Evolutionary conservation across 306 rosid species (phyloP), one percentile per base, ranked within the genome.

Genomic region (Pachyrhizus erosus): DNA sequence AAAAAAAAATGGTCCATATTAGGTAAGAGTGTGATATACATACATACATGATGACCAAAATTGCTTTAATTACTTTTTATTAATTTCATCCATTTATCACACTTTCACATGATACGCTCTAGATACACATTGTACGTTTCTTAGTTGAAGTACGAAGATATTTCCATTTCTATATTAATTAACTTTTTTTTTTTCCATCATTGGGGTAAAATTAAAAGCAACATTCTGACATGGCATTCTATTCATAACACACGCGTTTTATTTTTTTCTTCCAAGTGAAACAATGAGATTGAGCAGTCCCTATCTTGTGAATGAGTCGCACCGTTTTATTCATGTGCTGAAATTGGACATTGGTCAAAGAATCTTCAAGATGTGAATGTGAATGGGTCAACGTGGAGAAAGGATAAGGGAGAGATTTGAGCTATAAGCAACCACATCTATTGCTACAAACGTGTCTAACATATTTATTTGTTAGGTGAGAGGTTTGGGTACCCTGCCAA

Each of bases 301-400:
- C 80, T 77, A 57, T 85, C 88, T 23, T 7, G 18, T 42, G 83
- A 31, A 77, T 10, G 67, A 13, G 73, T 7, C 27, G 64, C 83
- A 71, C 66, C 73, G 67, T 54, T 51, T 75, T 4, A 74, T 69
- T 55, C 84, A 86, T 73, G 86, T 77, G 84, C 70, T 54, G 11
- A 74, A 67, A 43, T 70, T 23, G 43, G 70, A 64, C 11, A 52
- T 2, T 66, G 84, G 83, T 85, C 88, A 85, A 72, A 45, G 34
- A 65, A 73, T 85, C 33, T 72, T 31, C 11, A 37, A n/a, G n/a
- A n/a, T n/a, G n/a, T n/a, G n/a, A n/a, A n/a, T n/a, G 46, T 7
- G 73, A 80, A 78, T 73, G 80, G 75, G 2, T 61, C 69, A 48
- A 48, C 27, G 23, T 48, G 49, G 67, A 46, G 46, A n/a, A 57